phyloP scores from a whole-genome alignment of 352 stramenopile genomes.

The Globisporangium okanoganense region DNA sequence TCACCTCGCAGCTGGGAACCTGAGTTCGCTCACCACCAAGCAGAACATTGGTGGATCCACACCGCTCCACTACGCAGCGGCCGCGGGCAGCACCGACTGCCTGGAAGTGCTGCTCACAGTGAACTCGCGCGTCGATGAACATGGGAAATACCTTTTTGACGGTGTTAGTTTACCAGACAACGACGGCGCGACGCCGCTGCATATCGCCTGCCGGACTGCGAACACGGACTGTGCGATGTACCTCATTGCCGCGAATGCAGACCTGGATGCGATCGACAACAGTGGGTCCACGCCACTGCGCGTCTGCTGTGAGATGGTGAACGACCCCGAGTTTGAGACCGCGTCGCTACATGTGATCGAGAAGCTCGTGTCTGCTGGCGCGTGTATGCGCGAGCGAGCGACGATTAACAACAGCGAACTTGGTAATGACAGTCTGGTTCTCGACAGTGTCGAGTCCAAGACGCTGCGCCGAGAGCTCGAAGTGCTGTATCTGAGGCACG shows the following conservation, averaged over 20 bases:
- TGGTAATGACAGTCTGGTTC: conserved; percentile 15
- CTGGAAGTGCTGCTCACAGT: conserved; percentile 55
- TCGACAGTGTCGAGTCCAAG: conserved; percentile 49
- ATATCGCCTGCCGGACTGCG: conserved; percentile 36
- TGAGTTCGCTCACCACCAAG: conserved; percentile 15
- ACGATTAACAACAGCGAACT: neutral
- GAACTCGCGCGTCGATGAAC: conserved; percentile 37
- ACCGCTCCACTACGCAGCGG: conserved; percentile 50
- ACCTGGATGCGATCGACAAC: conserved; percentile 31
- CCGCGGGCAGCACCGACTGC: conserved; percentile 40
- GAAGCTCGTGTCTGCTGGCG: conserved; percentile 6
- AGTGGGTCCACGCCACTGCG: conserved; percentile 30
- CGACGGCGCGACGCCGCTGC: conserved; percentile 53
- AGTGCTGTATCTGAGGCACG: conserved; percentile 44
- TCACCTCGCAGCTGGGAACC: neutral
- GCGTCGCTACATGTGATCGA: conserved; percentile 19
- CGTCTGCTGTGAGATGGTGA: conserved; percentile 45
- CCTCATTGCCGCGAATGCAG: conserved; percentile 53
- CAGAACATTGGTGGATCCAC: conserved; percentile 44
- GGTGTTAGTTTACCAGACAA: conserved; percentile 44
- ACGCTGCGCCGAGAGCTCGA: conserved; percentile 51
- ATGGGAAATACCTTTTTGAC: conserved; percentile 44
- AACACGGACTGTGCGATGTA: conserved; percentile 53
- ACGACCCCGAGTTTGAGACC: conserved; percentile 25
- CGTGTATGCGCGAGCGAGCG: neutral